These are phyloP conservation scores for Coccomyxa subellipsoidea DNA, from an alignment of 163 green algal genomes.

Conservation along the genomic window DNA sequence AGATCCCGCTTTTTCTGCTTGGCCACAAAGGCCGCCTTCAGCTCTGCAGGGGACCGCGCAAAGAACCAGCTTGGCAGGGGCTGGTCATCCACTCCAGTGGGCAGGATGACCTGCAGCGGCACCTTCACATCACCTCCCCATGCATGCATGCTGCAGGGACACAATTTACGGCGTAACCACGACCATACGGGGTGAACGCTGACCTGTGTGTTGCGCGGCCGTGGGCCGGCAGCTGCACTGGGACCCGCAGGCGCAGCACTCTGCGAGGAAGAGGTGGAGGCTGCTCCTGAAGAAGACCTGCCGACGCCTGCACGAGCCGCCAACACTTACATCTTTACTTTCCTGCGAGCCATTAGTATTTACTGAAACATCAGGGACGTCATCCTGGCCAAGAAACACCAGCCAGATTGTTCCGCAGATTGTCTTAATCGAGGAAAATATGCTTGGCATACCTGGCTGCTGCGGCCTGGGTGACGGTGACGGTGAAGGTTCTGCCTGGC, in stretches of 20 bases:
- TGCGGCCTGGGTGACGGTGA: background rate
- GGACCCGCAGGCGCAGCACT: background rate
- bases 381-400: too few species aligned
- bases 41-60: constrained; percentile 44
- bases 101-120: constrained; percentile 23
- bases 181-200: too few species aligned
- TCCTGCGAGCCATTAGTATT: too few species aligned
- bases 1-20: constrained; percentile 36
- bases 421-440: too few species aligned
- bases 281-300: background rate
- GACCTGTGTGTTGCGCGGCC: constrained; percentile 20
- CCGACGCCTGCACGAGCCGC: background rate
- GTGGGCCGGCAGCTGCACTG: background rate
- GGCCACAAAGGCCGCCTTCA: constrained; percentile 37
- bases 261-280: background rate
- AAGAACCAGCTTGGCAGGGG: constrained; percentile 78
- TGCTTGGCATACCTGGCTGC: background rate
- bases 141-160: too few species aligned
- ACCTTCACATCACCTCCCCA: too few species aligned
- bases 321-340: background rate
- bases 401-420: too few species aligned
- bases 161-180: too few species aligned
- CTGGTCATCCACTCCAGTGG: constrained; percentile 4
- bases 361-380: too few species aligned
- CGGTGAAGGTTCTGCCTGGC: background rate